Evolutionary conservation across 1,284 basidiomycete species (phyloP), one percentile per base, ranked within the genome.

Genomic region (Phylloporus sp.): DNA sequence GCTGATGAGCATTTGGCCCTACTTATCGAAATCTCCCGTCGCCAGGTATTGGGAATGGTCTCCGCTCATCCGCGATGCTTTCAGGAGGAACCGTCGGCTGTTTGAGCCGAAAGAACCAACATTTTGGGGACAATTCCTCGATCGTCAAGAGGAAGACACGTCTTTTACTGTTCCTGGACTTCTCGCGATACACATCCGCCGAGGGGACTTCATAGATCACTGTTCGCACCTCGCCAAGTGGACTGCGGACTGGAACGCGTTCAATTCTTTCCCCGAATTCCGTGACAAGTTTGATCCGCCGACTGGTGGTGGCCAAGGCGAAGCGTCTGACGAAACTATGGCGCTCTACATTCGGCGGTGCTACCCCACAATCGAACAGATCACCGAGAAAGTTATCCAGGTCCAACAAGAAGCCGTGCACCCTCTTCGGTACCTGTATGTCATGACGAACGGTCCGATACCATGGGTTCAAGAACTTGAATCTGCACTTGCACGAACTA

Each of bases 191-290:
- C 88, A 90, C 64, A 69, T 89, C 31, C 84, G 88, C 2, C 77
- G 87, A 28, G 88, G 88, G 6, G 88, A 89, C 71, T 90, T 83
- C 69, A 63, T 78, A 50, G 69, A 76, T 3, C 86, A 88, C 67
- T 89, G 88, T 65, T 49, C 65, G 2, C 71, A 78, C 61, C 80
- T 89, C 34, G 78, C 78, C 1, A 68, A 76, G 32, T 84, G 80
- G 77, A 67, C 65, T 3, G 72, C 82, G 6, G 70, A 72, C n/a
- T 84, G 76, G 74, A 74, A 78, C 39, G 80, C 79, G 13, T 83
- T 80, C 73, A 79, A 74, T 77, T 77, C 74, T 63, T 78, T 83
- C 65, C 78, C 78, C 6, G 75, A 70, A 58, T 77, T 79, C 17
- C 71, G 63, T 7, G 81, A 84, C 70, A 71, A 65, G 32, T 81